These are phyloP conservation scores for Tothia fuscella DNA, from an alignment of 2,329 filamentous ascomycete species.

Conservation along the genomic window DNA sequence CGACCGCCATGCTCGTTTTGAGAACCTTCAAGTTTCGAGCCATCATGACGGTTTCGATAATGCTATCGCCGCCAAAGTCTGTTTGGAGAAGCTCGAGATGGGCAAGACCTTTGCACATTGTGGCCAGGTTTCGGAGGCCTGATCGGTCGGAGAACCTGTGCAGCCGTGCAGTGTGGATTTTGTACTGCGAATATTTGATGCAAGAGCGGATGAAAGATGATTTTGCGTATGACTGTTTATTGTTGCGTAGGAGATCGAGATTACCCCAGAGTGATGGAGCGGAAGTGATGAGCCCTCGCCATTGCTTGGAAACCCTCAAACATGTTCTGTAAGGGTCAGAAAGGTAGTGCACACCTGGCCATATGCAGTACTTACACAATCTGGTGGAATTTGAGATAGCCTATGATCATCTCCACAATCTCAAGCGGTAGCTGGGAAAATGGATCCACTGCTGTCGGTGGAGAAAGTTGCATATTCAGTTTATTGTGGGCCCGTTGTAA, in stretches of 20 bases:
- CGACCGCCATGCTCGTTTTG: constrained; percentile 15
- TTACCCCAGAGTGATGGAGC: constrained; percentile 2
- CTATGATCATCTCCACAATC: constrained; percentile 39
- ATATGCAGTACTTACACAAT: constrained; percentile 30
- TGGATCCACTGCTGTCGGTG: constrained; percentile 35
- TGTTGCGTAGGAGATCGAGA: constrained; percentile 29
- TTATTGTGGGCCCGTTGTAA: constrained; percentile 28
- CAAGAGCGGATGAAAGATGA: constrained; percentile 30
- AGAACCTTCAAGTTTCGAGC: constrained; percentile 19
- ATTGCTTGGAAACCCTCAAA: constrained; percentile 43
- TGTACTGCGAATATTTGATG: constrained; percentile 27
- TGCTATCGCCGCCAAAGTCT: constrained; percentile 16
- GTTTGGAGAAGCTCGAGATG: constrained; percentile 21
- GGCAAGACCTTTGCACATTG: constrained; percentile 24
- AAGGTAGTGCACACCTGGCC: background rate
- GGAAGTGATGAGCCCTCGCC: constrained; percentile 21
- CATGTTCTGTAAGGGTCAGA: constrained; percentile 21
- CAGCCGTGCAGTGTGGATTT: constrained; percentile 23
- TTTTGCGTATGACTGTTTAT: constrained; percentile 21
- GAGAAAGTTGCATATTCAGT: constrained; percentile 26
- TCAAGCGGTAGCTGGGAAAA: constrained; percentile 43
- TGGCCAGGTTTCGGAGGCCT: constrained; percentile 28
- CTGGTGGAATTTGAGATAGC: constrained; percentile 39
- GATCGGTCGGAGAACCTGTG: constrained; percentile 28
- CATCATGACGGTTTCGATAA: constrained; percentile 20